These are phyloP conservation scores for Camellia lanceoleosa DNA, from an alignment of 148 eudicot species.

Conservation along the genomic window DNA sequence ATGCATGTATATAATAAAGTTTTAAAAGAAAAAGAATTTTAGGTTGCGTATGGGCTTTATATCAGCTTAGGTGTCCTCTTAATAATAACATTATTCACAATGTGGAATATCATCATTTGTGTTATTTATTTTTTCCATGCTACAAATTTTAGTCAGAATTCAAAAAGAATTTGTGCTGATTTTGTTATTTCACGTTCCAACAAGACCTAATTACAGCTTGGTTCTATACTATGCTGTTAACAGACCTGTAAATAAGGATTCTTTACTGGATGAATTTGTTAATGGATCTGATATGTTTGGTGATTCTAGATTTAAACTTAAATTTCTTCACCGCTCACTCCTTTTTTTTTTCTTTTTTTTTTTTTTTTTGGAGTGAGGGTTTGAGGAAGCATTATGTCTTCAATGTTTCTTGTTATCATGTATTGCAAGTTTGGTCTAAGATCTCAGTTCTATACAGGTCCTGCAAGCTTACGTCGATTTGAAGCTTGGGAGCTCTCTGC, in stretches of 20 bases:
- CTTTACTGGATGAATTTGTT: conserved; percentile 74
- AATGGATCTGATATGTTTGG: conserved; percentile 82
- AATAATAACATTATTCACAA: neutral
- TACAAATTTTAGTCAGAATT: neutral
- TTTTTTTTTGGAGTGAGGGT: too few species aligned
- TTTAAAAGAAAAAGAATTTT: neutral
- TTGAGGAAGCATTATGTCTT: too few species aligned
- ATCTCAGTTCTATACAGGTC: too few species aligned
- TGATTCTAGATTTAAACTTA: conserved; percentile 83
- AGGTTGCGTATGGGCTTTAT: neutral
- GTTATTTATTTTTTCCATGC: neutral
- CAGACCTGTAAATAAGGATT: conserved; percentile 65
- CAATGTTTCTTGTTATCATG: too few species aligned
- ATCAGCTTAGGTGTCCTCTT: neutral
- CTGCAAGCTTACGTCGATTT: too few species aligned
- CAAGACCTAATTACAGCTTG: conserved; percentile 90
- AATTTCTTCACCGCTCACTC: too few species aligned
- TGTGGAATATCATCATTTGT: neutral
- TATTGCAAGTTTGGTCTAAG: too few species aligned
- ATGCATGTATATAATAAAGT: neutral
- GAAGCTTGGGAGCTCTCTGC: too few species aligned
- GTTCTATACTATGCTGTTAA: conserved; percentile 93
- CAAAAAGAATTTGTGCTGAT: conserved; percentile 11
- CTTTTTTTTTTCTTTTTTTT: neutral
- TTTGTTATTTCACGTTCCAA: conserved; percentile 69